Conservation (phyloP, 1,284 basidiomycete genomes). For the Prillingera fragicola region DNA sequence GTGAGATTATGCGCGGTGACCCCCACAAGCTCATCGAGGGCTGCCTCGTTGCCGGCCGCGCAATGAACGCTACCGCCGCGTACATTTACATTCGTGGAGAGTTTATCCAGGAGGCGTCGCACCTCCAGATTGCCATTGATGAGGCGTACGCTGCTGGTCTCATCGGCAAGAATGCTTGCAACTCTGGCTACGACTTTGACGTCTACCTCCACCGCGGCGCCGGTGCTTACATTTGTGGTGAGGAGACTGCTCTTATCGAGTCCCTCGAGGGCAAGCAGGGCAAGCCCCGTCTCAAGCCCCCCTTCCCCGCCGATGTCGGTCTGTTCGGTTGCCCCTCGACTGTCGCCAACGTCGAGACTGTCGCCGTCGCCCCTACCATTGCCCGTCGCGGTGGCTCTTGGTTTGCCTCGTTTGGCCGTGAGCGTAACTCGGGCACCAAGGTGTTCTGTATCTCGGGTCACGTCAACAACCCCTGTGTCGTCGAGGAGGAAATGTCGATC, state of each 20-base stretch:
- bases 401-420: slow-evolving; percentile 89
- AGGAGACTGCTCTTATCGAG: slow-evolving; percentile 97
- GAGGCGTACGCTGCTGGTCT: slow-evolving; percentile 92
- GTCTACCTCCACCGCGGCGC: slow-evolving; percentile 96
- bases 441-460: slow-evolving; percentile 93
- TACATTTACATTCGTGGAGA: slow-evolving; percentile 99
- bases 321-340: slow-evolving; percentile 95
- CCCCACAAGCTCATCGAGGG: slow-evolving; percentile 98
- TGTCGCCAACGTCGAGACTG: slow-evolving; percentile 97
- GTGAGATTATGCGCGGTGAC: slow-evolving; percentile 95
- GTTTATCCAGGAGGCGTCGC: slow-evolving; percentile 90
- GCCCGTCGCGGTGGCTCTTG: slow-evolving; percentile 84
- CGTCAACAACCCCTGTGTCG: slow-evolving; percentile 96
- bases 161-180: slow-evolving; percentile 87
- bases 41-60: slow-evolving; percentile 93
- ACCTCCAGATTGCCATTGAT: slow-evolving; percentile 88
- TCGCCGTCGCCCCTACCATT: slow-evolving; percentile 95
- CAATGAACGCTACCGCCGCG: slow-evolving; percentile 87
- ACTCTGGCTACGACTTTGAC: slow-evolving; percentile 88
- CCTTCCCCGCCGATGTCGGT: slow-evolving; percentile 97
- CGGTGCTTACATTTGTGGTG: slow-evolving; percentile 97
- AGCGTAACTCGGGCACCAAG: slow-evolving; percentile 93
- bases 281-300: slow-evolving; percentile 96
- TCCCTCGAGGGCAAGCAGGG: slow-evolving; percentile 95
- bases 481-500: slow-evolving; percentile 99